These are phyloP conservation scores for Epichloe scottii DNA, from an alignment of 2,329 filamentous ascomycete species.

Conservation along the genomic window DNA sequence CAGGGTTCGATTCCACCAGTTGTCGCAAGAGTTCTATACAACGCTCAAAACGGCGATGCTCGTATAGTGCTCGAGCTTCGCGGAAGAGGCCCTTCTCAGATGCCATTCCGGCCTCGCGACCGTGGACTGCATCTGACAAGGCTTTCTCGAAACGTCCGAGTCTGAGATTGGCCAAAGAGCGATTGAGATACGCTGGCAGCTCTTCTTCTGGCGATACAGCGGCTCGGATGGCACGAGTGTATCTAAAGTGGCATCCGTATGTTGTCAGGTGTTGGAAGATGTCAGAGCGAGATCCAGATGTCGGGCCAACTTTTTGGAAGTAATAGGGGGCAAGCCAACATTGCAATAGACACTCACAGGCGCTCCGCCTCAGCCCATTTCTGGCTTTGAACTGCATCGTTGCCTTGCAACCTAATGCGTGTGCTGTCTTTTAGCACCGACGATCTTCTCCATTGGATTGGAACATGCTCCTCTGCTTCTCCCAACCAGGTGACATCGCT, in stretches of 20 bases:
- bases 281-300: too few relatives aligned
- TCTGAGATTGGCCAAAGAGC: constrained; percentile 21
- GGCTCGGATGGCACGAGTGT: constrained; percentile 21
- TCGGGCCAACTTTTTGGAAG: too few relatives aligned
- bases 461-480: constrained; percentile 24
- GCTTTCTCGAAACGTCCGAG: constrained; percentile 18
- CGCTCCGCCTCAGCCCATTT: constrained; percentile 18
- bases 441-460: constrained; percentile 20
- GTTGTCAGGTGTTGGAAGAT: too few relatives aligned
- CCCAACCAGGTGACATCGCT: constrained; percentile 32
- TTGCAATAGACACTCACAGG: constrained; percentile 16
- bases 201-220: constrained; percentile 22
- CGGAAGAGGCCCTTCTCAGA: constrained; percentile 33
- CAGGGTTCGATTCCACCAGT: background rate
- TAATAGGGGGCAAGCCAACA: background rate
- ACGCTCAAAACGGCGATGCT: constrained; percentile 24
- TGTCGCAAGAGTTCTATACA: constrained; percentile 22
- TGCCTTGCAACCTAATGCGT: constrained; percentile 19
- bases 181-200: constrained; percentile 22
- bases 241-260: constrained; percentile 15
- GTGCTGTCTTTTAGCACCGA: constrained; percentile 2
- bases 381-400: constrained; percentile 15
- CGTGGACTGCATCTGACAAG: constrained; percentile 16
- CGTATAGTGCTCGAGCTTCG: constrained; percentile 31
- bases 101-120: constrained; percentile 4